Percentiles rank a stretch among this genome's conserved stretches.
phyloP scores from a whole-genome alignment of 768 basidiomycete species.

The Leucosporidium scottii region DNA sequence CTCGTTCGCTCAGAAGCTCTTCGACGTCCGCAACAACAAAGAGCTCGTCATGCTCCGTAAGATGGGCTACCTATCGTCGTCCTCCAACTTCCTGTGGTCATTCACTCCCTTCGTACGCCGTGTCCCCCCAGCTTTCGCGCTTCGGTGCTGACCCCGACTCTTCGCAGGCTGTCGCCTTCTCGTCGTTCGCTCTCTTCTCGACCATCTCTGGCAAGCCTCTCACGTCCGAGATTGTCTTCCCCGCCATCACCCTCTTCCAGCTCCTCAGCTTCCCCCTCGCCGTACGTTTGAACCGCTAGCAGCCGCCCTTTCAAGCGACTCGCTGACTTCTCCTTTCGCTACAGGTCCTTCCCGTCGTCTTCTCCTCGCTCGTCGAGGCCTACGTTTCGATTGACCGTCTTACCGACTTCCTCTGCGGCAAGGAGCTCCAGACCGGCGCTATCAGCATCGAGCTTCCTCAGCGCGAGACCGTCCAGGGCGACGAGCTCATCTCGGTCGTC shows the following conservation, averaged over 20 bases:
- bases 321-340: no score
- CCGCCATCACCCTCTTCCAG: conserved; percentile 39
- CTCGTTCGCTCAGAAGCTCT: conserved; percentile 70
- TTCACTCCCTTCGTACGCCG: conserved; percentile 36
- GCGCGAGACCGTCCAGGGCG: conserved; percentile 57
- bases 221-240: conserved; percentile 88
- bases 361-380: conserved; percentile 20
- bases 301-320: background rate
- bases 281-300: no score
- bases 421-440: conserved; percentile 74
- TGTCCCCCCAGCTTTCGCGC: conserved; percentile 39
- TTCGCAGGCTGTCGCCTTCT: conserved; percentile 68
- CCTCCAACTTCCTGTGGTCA: conserved; percentile 37
- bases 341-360: conserved; percentile 7
- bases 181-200: conserved; percentile 47
- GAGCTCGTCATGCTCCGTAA: conserved; percentile 74
- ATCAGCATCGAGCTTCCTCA: conserved; percentile 48
- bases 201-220: conserved; percentile 51
- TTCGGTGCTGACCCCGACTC: background rate
- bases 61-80: conserved; percentile 58
- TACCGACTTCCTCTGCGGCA: conserved; percentile 58
- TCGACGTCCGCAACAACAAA: conserved; percentile 70
- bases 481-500: conserved; percentile 60
- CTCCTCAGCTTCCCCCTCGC: conserved; percentile 76
- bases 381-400: conserved; percentile 37